phyloP scores from a whole-genome alignment of 805 yeast species.

The Cyberlindnera suaveolens region DNA sequence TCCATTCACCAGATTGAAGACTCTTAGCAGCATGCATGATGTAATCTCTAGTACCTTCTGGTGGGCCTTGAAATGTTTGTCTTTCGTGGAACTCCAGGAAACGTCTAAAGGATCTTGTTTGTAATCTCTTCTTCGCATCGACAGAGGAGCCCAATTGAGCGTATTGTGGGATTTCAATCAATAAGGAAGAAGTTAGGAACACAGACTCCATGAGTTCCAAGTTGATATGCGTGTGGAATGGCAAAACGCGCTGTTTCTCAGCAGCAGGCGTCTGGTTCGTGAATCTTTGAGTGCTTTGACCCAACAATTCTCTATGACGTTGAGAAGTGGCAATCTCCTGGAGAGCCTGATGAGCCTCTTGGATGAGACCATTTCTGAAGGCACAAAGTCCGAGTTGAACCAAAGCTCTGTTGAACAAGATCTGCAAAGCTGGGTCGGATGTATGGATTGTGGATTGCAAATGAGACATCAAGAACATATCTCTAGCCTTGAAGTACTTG shows the following conservation, averaged over 20 bases:
- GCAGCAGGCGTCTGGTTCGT: conserved; percentile 45
- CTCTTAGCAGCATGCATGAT: conserved; percentile 89
- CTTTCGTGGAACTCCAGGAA: conserved; percentile 88
- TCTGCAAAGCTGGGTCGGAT: conserved; percentile 83
- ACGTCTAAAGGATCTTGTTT: conserved; percentile 83
- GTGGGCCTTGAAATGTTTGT: conserved; percentile 95
- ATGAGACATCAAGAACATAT: conserved; percentile 80
- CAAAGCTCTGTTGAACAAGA: conserved; percentile 88
- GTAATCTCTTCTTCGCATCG: conserved; percentile 56
- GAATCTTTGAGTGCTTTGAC: conserved; percentile 80
- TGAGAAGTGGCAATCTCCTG: conserved; percentile 84
- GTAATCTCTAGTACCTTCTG: conserved; percentile 92
- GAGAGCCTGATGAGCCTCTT: conserved; percentile 80
- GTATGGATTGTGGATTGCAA: conserved; percentile 76
- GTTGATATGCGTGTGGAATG: conserved; percentile 98
- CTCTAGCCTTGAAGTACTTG: conserved; percentile 79
- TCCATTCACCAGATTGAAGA: conserved; percentile 88
- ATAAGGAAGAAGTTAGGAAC: conserved; percentile 81
- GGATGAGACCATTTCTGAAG: conserved; percentile 80
- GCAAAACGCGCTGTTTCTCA: conserved; percentile 79
- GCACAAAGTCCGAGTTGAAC: conserved; percentile 96
- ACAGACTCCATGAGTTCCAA: conserved; percentile 92
- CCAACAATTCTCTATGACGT: conserved; percentile 85
- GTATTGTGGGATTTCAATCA: conserved; percentile 87
- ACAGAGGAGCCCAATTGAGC: conserved; percentile 56